These are phyloP conservation scores for Candida tallmaniae DNA, from an alignment of 805 yeast species.

Conservation along the genomic window DNA sequence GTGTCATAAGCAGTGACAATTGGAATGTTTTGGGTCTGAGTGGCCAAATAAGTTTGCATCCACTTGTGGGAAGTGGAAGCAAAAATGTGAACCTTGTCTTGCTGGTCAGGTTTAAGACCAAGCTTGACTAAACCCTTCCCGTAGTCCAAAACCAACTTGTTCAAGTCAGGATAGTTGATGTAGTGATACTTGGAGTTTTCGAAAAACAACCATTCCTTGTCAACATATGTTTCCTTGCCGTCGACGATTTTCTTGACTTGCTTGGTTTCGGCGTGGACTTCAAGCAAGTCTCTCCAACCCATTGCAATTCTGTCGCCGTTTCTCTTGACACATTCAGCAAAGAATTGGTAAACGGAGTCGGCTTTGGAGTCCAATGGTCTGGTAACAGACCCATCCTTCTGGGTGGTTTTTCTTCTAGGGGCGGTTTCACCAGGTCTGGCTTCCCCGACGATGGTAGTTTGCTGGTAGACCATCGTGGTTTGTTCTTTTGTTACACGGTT, in stretches of 20 bases:
- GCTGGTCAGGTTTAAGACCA: conserved; percentile 62
- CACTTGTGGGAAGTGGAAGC: conserved; percentile 86
- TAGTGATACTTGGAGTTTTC: conserved; percentile 73
- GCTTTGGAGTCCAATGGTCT: conserved; percentile 65
- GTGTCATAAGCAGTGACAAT: conserved; percentile 96
- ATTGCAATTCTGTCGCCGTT: conserved; percentile 53
- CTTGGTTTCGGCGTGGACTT: conserved; percentile 73
- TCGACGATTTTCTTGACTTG: conserved; percentile 69
- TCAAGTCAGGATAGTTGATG: conserved; percentile 57
- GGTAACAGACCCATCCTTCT: conserved; percentile 45
- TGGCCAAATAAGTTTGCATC: conserved; percentile 83
- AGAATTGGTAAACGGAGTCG: conserved; percentile 64
- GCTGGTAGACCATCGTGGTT: conserved; percentile 7
- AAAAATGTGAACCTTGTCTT: conserved; percentile 71
- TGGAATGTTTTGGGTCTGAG: conserved; percentile 74
- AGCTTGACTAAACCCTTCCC: conserved; percentile 74
- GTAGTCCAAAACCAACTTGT: conserved; percentile 42
- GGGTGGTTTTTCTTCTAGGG: conserved; percentile 63
- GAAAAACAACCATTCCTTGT: conserved; percentile 84
- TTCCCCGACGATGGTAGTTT: conserved; percentile 61
- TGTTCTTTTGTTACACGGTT: too few species aligned
- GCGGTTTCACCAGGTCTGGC: conserved; percentile 77
- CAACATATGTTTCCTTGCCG: conserved; percentile 67
- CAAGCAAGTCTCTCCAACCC: conserved; percentile 76
- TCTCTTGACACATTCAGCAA: conserved; percentile 55